Percentiles rank a stretch among this genome's conserved stretches.
phyloP scores from a whole-genome alignment of 306 rosid genomes.

The Vigna reflexopilosa region DNA sequence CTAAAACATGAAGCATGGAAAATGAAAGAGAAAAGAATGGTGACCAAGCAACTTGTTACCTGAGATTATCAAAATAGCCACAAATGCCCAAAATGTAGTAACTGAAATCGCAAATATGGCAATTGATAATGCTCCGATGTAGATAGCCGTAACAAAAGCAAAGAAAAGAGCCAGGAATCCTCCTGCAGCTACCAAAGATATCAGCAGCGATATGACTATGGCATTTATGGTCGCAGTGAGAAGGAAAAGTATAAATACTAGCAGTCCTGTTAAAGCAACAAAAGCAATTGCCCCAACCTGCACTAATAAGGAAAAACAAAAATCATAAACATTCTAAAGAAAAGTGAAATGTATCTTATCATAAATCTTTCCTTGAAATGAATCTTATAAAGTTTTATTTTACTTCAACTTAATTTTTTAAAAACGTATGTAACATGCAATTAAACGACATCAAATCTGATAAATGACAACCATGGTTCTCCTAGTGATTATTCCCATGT shows the following conservation, averaged over 20 bases:
- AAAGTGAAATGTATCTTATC: background rate
- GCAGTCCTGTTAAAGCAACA: constrained; percentile 78
- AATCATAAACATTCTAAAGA: constrained; percentile 19
- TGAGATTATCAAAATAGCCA: constrained; percentile 71
- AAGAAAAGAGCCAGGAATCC: constrained; percentile 95
- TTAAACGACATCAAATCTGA: background rate
- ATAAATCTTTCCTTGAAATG: constrained; percentile 28
- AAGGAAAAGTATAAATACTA: constrained; percentile 85
- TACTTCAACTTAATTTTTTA: background rate
- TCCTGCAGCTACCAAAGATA: constrained; percentile 91
- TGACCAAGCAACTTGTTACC: constrained; percentile 56
- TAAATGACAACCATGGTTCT: background rate
- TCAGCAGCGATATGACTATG: constrained; percentile 66
- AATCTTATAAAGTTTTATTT: background rate
- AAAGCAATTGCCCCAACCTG: constrained; percentile 78
- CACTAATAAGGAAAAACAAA: constrained; percentile 37
- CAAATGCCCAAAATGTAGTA: constrained; percentile 63
- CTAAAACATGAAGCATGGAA: background rate
- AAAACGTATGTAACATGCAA: background rate
- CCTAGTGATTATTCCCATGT: background rate
- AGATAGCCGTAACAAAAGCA: constrained; percentile 67
- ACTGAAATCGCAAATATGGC: constrained; percentile 70
- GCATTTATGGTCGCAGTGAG: constrained; percentile 85
- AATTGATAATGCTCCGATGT: constrained; percentile 80
- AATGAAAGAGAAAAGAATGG: constrained; percentile 33